phyloP scores from a whole-genome alignment of 176 grass and related monocot species.

The Carex kokanica region DNA sequence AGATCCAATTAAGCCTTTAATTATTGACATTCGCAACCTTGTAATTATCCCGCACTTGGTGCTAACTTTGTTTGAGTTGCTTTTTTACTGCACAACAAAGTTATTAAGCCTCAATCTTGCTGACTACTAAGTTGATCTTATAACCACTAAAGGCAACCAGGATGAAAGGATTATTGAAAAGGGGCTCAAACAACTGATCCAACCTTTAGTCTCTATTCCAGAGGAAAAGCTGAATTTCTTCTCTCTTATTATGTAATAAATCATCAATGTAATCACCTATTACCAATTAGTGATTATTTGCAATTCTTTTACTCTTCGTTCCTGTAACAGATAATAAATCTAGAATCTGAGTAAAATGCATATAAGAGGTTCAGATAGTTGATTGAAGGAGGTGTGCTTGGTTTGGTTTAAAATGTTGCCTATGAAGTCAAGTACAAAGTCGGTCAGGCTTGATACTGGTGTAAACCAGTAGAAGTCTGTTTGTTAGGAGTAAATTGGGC shows the following conservation, averaged over 20 bases:
- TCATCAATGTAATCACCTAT: neutral
- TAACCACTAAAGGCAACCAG: neutral
- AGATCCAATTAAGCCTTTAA: neutral
- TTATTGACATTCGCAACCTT: neutral
- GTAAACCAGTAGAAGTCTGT: neutral
- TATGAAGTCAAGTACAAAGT: neutral
- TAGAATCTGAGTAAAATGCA: neutral
- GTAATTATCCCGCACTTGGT: neutral
- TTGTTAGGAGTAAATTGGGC: neutral
- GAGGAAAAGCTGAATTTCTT: neutral
- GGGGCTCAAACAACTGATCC: neutral
- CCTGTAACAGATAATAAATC: neutral
- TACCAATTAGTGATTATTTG: neutral
- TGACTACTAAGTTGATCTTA: neutral
- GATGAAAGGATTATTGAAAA: neutral
- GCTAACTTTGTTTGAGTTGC: neutral
- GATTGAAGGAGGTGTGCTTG: neutral
- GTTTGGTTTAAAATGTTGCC: neutral
- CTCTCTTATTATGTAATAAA: neutral
- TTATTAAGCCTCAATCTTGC: conserved; percentile 12
- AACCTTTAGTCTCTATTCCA: neutral
- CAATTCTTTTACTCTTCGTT: neutral
- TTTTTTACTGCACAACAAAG: neutral
- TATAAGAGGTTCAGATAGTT: neutral
- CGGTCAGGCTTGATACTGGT: neutral